A percentile compares a stretch with the other conserved stretches of the same genome.
phyloP scores from a whole-genome alignment of 2,329 filamentous ascomycete genomes.

The Diplodia mutila region DNA sequence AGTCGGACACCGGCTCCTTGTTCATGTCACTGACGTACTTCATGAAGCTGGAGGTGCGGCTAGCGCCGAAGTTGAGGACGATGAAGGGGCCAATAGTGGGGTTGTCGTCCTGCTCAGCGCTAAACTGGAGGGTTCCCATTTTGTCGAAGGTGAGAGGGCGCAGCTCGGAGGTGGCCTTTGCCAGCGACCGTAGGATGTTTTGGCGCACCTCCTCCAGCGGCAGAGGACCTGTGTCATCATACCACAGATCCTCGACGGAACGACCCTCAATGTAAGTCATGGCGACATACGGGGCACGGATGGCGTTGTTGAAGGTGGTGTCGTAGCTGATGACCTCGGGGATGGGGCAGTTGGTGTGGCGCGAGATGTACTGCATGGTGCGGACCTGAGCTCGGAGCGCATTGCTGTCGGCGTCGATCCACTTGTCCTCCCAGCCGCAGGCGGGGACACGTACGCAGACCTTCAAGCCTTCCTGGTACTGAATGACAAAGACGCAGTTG shows the following conservation, averaged over 20 bases:
- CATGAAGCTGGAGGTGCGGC: not conserved
- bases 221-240: not conserved
- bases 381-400: not conserved
- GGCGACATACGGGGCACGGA: conserved; percentile 7
- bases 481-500: conserved; percentile 8
- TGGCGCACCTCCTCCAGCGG: conserved; percentile 25
- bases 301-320: conserved; percentile 20
- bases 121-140: conserved; percentile 28
- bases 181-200: conserved; percentile 30
- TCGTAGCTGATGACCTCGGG: conserved; percentile 7
- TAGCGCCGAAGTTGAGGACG: conserved; percentile 1
- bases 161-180: conserved; percentile 26
- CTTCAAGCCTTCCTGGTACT: conserved; percentile 7
- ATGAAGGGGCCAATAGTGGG: conserved; percentile 12
- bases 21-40: not conserved
- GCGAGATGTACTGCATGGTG: conserved; percentile 20
- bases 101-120: not conserved
- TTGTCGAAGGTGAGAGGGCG: conserved; percentile 27
- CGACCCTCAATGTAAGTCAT: conserved; percentile 8
- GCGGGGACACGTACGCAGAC: conserved; percentile 18
- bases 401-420: conserved; percentile 8
- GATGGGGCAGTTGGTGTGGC: conserved; percentile 8
- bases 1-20: not conserved
- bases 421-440: not conserved
- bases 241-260: not conserved